Percentiles rank a stretch among this genome's conserved stretches.
These are phyloP conservation scores for Coniochaeta ligniaria DNA, from an alignment of 2,329 filamentous ascomycete species.

Conservation along the genomic window DNA sequence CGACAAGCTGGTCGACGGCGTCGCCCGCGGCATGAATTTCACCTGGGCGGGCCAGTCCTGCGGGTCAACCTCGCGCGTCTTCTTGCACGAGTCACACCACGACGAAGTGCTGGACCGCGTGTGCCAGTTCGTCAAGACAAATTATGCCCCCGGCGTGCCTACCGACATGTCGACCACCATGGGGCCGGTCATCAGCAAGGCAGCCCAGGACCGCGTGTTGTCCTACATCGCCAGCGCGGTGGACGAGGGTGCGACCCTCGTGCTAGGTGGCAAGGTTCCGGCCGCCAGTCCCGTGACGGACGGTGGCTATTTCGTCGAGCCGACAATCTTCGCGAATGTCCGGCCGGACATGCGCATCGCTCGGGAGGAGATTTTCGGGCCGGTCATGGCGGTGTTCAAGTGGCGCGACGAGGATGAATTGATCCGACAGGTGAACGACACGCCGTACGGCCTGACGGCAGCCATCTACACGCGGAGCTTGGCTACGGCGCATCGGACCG, in stretches of 20 bases:
- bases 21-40: conserved; percentile 44
- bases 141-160: not conserved
- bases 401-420: conserved; percentile 47
- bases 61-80: conserved; percentile 44
- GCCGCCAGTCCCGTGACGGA: not conserved
- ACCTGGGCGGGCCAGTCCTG: conserved; percentile 50
- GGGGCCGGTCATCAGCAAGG: conserved; percentile 57
- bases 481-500: conserved; percentile 29
- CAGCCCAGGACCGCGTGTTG: conserved; percentile 56
- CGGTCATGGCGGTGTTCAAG: conserved; percentile 44
- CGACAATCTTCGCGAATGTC: conserved; percentile 12
- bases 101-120: conserved; percentile 52
- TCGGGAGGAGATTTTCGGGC: conserved; percentile 52
- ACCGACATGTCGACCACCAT: not conserved
- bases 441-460: conserved; percentile 46
- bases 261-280: conserved; percentile 39
- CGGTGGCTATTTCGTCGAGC: conserved; percentile 11
- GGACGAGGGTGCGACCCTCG: conserved; percentile 51
- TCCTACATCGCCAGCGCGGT: conserved; percentile 56
- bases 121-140: conserved; percentile 48
- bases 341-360: conserved; percentile 18
- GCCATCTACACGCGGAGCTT: conserved; percentile 51
- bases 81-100: conserved; percentile 45
- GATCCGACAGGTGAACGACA: conserved; percentile 41
- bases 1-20: conserved; percentile 56